phyloP scores from a whole-genome alignment of 2,329 filamentous ascomycete species.

The Colletotrichum aenigma region DNA sequence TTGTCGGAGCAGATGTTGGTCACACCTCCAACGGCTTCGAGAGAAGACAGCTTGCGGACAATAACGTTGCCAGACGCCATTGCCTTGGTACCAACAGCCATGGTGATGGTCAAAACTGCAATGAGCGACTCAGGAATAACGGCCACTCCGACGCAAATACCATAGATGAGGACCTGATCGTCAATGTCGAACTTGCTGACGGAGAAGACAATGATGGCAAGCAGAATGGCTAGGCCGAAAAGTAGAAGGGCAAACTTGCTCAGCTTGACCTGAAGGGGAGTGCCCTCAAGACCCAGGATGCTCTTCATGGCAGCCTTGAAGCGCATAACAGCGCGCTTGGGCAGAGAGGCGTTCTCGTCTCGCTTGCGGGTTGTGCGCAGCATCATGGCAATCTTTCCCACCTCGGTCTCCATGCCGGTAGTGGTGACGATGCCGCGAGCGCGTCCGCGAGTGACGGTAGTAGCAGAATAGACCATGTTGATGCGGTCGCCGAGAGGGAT shows the following conservation, averaged over 20 bases:
- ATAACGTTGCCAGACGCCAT: slow-evolving; percentile 71
- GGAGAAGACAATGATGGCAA: slow-evolving; percentile 67
- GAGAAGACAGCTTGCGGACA: slow-evolving; percentile 66
- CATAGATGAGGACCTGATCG: slow-evolving; percentile 64
- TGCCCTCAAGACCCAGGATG: slow-evolving; percentile 73
- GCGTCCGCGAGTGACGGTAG: slow-evolving; percentile 73
- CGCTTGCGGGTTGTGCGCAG: slow-evolving; percentile 63
- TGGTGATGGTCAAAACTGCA: slow-evolving; percentile 73
- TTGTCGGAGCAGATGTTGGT: slow-evolving; percentile 75
- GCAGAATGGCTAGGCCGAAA: slow-evolving; percentile 71
- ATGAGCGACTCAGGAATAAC: slow-evolving; percentile 72
- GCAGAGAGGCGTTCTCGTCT: slow-evolving; percentile 42
- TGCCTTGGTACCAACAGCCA: slow-evolving; percentile 68
- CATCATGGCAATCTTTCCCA: slow-evolving; percentile 76
- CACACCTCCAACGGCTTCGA: slow-evolving; percentile 72
- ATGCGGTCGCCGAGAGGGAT: slow-evolving; percentile 71
- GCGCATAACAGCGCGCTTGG: slow-evolving; percentile 48
- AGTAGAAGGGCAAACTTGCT: slow-evolving; percentile 84
- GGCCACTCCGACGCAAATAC: slow-evolving; percentile 65
- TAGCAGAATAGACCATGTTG: slow-evolving; percentile 75
- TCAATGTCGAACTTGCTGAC: slow-evolving; percentile 58
- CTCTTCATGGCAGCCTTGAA: slow-evolving; percentile 44
- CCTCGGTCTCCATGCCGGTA: slow-evolving; percentile 76
- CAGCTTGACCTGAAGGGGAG: slow-evolving; percentile 83
- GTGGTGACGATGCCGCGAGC: slow-evolving; percentile 71